phyloP scores from a whole-genome alignment of 2,329 filamentous ascomycete species.

The Fusarium torreyae region DNA sequence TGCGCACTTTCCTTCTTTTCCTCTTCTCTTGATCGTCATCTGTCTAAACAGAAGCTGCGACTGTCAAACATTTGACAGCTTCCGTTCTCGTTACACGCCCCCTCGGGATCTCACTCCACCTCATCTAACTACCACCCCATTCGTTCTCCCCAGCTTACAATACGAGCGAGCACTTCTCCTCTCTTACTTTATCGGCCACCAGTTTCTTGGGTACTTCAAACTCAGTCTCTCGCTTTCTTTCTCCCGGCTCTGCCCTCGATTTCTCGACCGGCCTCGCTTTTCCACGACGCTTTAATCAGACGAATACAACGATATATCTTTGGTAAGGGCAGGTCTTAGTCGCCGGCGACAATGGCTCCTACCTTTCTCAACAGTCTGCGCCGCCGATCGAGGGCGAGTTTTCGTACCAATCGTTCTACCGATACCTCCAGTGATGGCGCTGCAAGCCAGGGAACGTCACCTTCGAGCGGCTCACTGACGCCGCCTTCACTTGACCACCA shows the following conservation, averaged over 20 bases:
- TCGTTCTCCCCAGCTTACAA: constrained; percentile 34
- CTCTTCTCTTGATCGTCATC: constrained; percentile 5
- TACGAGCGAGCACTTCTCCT: constrained; percentile 41
- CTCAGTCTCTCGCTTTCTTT: constrained; percentile 25
- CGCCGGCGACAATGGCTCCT: constrained; percentile 65
- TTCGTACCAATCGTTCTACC: constrained; percentile 75
- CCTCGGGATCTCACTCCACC: constrained; percentile 39
- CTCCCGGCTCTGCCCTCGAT: constrained; percentile 6
- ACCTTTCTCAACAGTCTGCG: constrained; percentile 81
- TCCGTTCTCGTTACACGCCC: constrained; percentile 38
- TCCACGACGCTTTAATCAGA: constrained; percentile 15
- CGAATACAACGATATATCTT: constrained; percentile 20
- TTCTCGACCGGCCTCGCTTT: constrained; percentile 16
- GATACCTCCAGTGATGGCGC: constrained; percentile 74
- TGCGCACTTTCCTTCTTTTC: constrained; percentile 11
- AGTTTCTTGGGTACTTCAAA: constrained; percentile 31
- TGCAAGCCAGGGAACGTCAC: constrained; percentile 70
- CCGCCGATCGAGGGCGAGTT: constrained; percentile 81
- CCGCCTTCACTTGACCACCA: constrained; percentile 80
- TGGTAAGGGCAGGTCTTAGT: constrained; percentile 38
- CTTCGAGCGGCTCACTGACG: constrained; percentile 79
- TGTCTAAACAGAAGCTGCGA: constrained; percentile 17
- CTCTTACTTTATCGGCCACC: constrained; percentile 20
- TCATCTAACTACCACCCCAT: constrained; percentile 36
- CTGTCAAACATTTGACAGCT: constrained; percentile 21